A percentile compares a stretch with the other conserved stretches of the same genome.
Conservation (phyloP, 345 rosid species). For the Bruguiera gymnorhiza region DNA sequence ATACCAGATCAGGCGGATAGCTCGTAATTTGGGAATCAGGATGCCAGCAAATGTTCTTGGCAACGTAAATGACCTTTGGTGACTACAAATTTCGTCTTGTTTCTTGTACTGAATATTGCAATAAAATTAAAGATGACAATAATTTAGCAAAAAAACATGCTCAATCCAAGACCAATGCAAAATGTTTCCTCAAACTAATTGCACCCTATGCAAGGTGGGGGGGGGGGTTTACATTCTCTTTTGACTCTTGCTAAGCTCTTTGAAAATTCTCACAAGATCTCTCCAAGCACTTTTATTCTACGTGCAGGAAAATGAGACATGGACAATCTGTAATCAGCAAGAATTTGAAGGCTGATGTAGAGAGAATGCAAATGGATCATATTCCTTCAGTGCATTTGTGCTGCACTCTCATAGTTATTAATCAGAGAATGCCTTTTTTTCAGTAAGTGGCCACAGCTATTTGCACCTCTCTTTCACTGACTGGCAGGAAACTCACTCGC, state of each 20-base stretch:
- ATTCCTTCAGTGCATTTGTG: background rate
- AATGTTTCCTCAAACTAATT: background rate
- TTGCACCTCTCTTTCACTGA: conserved; percentile 59
- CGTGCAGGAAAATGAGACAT: conserved; percentile 7
- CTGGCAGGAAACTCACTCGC: conserved; percentile 73
- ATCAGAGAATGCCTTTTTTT: too few species aligned
- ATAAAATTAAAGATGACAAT: too few species aligned
- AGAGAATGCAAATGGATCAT: background rate
- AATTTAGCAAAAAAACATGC: too few species aligned
- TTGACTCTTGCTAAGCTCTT: conserved; percentile 14
- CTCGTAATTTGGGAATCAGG: too few species aligned
- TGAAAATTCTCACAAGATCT: background rate
- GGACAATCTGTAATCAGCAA: background rate
- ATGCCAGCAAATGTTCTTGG: too few species aligned
- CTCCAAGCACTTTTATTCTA: conserved; percentile 5
- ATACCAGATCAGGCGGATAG: too few species aligned
- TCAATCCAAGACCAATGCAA: background rate
- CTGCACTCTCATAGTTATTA: too few species aligned
- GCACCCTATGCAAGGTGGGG: background rate
- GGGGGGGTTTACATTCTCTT: background rate
- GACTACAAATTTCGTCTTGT: too few species aligned
- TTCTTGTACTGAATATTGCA: too few species aligned
- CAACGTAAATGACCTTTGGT: too few species aligned
- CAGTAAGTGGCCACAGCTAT: conserved; percentile 55
- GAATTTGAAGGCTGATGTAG: conserved; percentile 11